A percentile compares a stretch with the other conserved stretches of the same genome.
These are phyloP conservation scores for Uronychia binucleata DNA, from an alignment of 73 alveolate species.

Conservation along the genomic window DNA sequence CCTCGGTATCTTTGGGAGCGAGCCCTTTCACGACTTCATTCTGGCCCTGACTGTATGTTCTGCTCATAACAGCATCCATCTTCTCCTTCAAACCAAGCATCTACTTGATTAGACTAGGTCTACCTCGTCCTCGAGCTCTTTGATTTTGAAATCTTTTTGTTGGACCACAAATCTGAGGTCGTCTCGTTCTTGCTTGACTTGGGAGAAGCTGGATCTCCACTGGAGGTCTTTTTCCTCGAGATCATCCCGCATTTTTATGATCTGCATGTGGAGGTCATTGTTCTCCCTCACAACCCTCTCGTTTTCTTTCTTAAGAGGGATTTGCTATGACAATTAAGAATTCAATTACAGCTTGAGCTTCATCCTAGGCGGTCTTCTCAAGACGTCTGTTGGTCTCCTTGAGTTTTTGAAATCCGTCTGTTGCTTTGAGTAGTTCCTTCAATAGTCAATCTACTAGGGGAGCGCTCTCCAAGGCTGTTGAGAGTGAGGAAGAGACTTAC, in stretches of 20 bases:
- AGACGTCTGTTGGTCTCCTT: not conserved
- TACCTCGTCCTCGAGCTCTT: conserved; percentile 1
- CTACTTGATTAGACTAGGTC: not conserved
- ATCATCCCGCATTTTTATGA: conserved; percentile 6
- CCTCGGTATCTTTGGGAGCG: conserved; percentile 23
- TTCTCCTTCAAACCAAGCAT: conserved; percentile 18
- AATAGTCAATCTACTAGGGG: conserved; percentile 56
- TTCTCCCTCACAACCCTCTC: conserved; percentile 94
- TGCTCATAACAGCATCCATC: conserved; percentile 14
- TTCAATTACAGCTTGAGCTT: conserved; percentile 10
- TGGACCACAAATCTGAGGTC: conserved; percentile 6
- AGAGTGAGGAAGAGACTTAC: not conserved
- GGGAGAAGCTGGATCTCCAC: conserved; percentile 11
- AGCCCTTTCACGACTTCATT: conserved; percentile 36
- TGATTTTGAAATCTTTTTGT: not conserved
- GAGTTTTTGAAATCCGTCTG: conserved; percentile 19
- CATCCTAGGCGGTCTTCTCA: conserved; percentile 13
- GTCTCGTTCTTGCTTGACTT: not conserved
- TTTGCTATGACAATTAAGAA: not conserved
- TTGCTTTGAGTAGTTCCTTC: conserved; percentile 49
- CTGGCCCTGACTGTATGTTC: conserved; percentile 10
- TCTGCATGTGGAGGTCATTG: conserved; percentile 87
- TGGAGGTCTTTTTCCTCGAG: conserved; percentile 5
- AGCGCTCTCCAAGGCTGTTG: conserved; percentile 31
- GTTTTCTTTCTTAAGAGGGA: conserved; percentile 90